Conservation (phyloP, 495 filamentous ascomycete genomes). For the Evernia prunastri region DNA sequence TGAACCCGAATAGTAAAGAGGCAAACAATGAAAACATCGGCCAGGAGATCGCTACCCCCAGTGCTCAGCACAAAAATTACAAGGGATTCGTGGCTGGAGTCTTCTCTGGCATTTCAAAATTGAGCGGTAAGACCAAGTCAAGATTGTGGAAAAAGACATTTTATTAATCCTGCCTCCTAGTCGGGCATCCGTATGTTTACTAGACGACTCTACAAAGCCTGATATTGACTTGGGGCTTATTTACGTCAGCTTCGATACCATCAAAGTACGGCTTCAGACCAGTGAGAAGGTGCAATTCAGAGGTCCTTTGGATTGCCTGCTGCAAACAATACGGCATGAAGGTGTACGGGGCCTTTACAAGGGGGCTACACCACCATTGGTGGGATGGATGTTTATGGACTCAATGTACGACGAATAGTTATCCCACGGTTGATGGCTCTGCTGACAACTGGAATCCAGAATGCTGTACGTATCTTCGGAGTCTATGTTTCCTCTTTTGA, state of each 20-base stretch:
- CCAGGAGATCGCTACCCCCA: conserved; percentile 20
- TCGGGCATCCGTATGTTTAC: conserved; percentile 58
- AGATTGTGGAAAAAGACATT: neutral
- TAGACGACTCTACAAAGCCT: neutral
- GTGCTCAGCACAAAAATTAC: conserved; percentile 46
- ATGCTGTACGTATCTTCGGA: no score
- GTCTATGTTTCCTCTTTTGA: no score
- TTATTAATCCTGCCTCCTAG: conserved; percentile 31
- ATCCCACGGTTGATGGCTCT: neutral
- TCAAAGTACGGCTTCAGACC: conserved; percentile 96
- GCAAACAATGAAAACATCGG: conserved; percentile 22
- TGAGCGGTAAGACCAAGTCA: conserved; percentile 55
- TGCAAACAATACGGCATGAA: conserved; percentile 76
- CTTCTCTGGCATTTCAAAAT: conserved; percentile 87
- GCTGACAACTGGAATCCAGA: conserved; percentile 26
- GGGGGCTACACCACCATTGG: conserved; percentile 76
- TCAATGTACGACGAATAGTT: conserved; percentile 47
- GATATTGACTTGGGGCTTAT: conserved; percentile 42
- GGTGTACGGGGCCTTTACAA: conserved; percentile 78
- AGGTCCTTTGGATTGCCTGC: conserved; percentile 80
- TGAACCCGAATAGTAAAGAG: conserved; percentile 19
- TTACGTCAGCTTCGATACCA: conserved; percentile 68
- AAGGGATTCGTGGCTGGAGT: conserved; percentile 92
- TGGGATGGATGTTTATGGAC: conserved; percentile 99
- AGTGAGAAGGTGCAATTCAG: conserved; percentile 66